phyloP scores from a whole-genome alignment of 495 filamentous ascomycete genomes.

The Endocarpon pusillum region DNA sequence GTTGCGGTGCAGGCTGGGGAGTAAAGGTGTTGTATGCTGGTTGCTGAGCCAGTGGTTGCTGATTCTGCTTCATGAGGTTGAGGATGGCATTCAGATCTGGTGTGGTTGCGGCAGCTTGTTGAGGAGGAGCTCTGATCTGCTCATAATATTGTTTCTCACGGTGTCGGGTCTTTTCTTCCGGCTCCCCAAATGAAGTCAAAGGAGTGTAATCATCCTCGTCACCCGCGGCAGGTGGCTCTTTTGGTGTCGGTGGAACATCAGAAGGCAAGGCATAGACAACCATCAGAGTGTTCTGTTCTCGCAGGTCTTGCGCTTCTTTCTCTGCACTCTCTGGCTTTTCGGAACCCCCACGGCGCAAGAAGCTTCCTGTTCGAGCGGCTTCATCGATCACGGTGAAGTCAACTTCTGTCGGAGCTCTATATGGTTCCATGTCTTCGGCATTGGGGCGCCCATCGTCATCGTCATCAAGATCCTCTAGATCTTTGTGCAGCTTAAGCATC shows the following conservation, averaged over 20 bases:
- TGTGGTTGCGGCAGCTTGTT: constrained; percentile 15
- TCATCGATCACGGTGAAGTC: constrained; percentile 38
- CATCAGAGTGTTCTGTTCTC: constrained; percentile 68
- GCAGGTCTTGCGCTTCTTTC: constrained; percentile 46
- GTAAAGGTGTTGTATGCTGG: no score
- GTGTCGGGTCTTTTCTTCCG: constrained; percentile 22
- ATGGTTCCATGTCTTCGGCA: constrained; percentile 30
- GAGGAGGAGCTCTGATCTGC: constrained; percentile 8
- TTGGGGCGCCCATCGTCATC: constrained; percentile 41
- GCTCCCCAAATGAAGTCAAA: constrained; percentile 29
- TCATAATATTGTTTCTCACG: constrained; percentile 30
- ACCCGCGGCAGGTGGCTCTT: constrained; percentile 42
- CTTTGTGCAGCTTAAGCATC: constrained; percentile 57
- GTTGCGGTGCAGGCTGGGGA: constrained; percentile 17
- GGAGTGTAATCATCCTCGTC: constrained; percentile 14
- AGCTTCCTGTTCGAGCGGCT: constrained; percentile 36
- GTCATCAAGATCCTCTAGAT: constrained; percentile 44
- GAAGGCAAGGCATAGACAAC: constrained; percentile 55
- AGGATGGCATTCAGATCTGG: constrained; percentile 31
- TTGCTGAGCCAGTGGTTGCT: constrained; percentile 11
- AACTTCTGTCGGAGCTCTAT: constrained; percentile 26
- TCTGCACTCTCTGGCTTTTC: constrained; percentile 43
- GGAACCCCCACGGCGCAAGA: constrained; percentile 44
- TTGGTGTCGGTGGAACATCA: constrained; percentile 63
- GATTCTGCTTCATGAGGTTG: constrained; percentile 26